Percentiles rank a stretch among this genome's conserved stretches.
phyloP scores from a whole-genome alignment of 148 eudicot species.

The Amaranthus palmeri region DNA sequence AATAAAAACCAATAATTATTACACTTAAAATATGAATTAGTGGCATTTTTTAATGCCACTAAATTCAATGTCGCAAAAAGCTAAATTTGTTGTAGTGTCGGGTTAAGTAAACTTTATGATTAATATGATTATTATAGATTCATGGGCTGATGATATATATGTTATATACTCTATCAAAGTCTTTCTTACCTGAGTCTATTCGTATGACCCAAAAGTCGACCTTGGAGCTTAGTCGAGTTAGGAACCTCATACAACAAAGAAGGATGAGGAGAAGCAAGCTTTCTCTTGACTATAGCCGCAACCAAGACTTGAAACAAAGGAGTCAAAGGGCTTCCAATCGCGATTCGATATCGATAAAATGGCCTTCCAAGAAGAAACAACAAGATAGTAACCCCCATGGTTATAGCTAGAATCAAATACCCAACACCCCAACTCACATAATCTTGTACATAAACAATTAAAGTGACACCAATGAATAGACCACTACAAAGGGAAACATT shows the following conservation, averaged over 20 bases:
- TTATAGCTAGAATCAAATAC: slow-evolving; percentile 23
- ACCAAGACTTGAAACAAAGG: slow-evolving; percentile 45
- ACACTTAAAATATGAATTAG: no score
- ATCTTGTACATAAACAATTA: slow-evolving; percentile 48
- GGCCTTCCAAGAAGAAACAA: slow-evolving; percentile 38
- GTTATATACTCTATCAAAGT: neutral
- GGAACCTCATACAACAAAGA: slow-evolving; percentile 37
- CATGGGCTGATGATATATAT: neutral
- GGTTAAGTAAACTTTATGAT: no score
- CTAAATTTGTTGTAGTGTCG: no score
- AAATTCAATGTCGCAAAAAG: no score
- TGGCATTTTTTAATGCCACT: no score
- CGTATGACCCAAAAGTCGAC: slow-evolving; percentile 46
- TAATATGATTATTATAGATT: neutral
- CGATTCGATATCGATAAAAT: slow-evolving; percentile 32
- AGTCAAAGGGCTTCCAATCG: slow-evolving; percentile 42
- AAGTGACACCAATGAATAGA: slow-evolving; percentile 35
- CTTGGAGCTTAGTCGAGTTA: slow-evolving; percentile 18
- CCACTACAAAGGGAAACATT: slow-evolving; percentile 33
- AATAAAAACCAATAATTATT: no score
- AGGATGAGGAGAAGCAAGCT: slow-evolving; percentile 29
- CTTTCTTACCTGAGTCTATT: slow-evolving; percentile 30
- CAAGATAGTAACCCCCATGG: slow-evolving; percentile 17
- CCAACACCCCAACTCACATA: slow-evolving; percentile 45
- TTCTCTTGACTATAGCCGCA: slow-evolving; percentile 44